Percentiles rank a stretch among this genome's conserved stretches.
Evolutionary conservation across 768 basidiomycete genomes (phyloP).

Genomic region (Macrocybe gigantea): DNA sequence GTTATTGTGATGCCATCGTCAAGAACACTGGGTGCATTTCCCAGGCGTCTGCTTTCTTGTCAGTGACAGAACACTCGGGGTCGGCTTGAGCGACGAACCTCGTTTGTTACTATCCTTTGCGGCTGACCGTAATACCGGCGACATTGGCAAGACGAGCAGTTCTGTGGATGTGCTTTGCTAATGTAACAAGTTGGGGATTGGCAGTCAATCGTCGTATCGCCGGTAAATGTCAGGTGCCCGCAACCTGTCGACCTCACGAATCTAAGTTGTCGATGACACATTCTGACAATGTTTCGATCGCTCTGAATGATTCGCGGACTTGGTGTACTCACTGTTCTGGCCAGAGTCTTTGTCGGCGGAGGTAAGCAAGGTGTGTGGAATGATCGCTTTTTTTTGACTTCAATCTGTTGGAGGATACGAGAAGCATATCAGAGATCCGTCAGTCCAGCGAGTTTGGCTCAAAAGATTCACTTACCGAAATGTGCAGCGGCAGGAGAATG

Average conservation of each 20-base stretch:
- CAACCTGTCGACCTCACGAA: constrained; percentile 47
- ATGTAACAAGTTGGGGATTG: constrained; percentile 31
- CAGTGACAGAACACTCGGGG: neutral
- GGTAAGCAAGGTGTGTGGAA: constrained; percentile 34
- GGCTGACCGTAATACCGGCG: constrained; percentile 60
- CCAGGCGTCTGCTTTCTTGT: constrained; percentile 24
- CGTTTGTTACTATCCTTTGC: constrained; percentile 36
- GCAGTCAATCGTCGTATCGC: constrained; percentile 50
- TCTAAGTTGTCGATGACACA: constrained; percentile 62
- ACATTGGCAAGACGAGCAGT: constrained; percentile 43
- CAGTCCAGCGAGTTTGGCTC: neutral
- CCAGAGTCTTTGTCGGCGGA: constrained; percentile 38
- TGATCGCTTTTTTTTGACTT: constrained; percentile 32
- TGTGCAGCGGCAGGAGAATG: neutral
- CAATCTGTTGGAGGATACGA: constrained; percentile 19
- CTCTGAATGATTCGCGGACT: constrained; percentile 19
- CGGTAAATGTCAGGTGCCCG: constrained; percentile 44
- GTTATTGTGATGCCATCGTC: constrained; percentile 2
- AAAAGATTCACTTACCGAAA: constrained; percentile 2
- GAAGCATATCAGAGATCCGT: constrained; percentile 24
- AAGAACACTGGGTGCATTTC: constrained; percentile 31
- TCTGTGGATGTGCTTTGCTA: constrained; percentile 43
- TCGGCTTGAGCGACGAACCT: constrained; percentile 27
- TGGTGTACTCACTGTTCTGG: constrained; percentile 21
- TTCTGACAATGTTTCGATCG: constrained; percentile 19